A percentile compares a stretch with the other conserved stretches of the same genome.
Conservation (phyloP, 805 yeast genomes). For the Myxozyma lipomycoides region DNA sequence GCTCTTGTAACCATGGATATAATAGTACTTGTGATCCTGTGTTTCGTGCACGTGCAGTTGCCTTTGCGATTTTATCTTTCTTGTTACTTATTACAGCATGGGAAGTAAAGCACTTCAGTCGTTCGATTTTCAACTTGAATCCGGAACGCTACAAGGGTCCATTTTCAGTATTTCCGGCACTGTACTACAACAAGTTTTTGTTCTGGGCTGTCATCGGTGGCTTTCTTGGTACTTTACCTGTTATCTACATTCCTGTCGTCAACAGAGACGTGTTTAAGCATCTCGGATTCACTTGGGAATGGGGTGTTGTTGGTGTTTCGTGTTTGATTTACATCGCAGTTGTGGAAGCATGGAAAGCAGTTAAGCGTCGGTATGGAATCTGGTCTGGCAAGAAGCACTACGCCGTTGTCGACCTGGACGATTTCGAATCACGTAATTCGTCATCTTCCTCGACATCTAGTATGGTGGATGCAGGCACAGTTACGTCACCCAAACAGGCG, state of each 20-base stretch:
- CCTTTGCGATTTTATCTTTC: constrained; percentile 84
- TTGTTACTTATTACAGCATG: constrained; percentile 76
- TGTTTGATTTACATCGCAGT: constrained; percentile 57
- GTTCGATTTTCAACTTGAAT: constrained; percentile 61
- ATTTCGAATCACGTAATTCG: neutral
- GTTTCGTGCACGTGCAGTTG: constrained; percentile 69
- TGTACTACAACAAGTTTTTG: constrained; percentile 70
- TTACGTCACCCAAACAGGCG: neutral
- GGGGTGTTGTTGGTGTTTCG: constrained; percentile 67
- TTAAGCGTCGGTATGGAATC: constrained; percentile 47
- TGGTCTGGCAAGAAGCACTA: constrained; percentile 22
- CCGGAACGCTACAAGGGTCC: constrained; percentile 42
- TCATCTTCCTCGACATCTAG: neutral
- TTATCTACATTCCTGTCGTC: constrained; percentile 87
- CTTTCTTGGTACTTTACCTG: constrained; percentile 68
- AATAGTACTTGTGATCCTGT: constrained; percentile 54
- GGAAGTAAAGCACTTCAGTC: constrained; percentile 73
- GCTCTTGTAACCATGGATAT: constrained; percentile 54
- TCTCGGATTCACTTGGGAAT: constrained; percentile 65
- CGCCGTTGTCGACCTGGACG: neutral
- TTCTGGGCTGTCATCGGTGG: constrained; percentile 80
- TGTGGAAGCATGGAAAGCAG: constrained; percentile 63
- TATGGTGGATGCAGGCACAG: neutral
- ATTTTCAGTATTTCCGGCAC: constrained; percentile 44
- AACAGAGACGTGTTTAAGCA: constrained; percentile 73